Percentiles rank a stretch among this genome's conserved stretches.
phyloP scores from a whole-genome alignment of 805 yeast genomes.

The Metschnikowia corniflorae region DNA sequence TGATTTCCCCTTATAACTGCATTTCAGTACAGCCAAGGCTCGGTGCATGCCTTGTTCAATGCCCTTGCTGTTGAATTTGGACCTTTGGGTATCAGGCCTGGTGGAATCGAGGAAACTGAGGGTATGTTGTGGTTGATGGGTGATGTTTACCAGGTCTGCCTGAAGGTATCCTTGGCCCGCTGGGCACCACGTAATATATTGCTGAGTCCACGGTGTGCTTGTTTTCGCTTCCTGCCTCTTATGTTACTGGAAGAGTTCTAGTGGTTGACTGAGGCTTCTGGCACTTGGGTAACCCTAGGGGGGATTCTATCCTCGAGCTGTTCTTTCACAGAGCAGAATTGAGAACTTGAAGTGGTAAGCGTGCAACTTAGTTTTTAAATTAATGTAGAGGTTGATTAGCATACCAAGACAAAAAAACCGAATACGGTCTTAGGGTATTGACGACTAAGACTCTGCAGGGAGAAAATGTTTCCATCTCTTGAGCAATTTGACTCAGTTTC shows the following conservation, averaged over 20 bases:
- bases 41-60: constrained; percentile 87
- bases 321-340: constrained; percentile 27
- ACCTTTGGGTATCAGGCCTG: constrained; percentile 88
- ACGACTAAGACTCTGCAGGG: too few relatives aligned
- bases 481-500: too few relatives aligned
- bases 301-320: constrained; percentile 32
- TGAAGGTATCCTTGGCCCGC: constrained; percentile 61
- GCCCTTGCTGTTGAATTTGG: constrained; percentile 90
- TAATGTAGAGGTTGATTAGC: too few relatives aligned
- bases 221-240: constrained; percentile 78
- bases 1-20: constrained; percentile 85
- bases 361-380: too few relatives aligned
- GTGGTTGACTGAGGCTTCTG: constrained; percentile 92
- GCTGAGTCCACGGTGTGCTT: constrained; percentile 84
- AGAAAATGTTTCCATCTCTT: too few relatives aligned
- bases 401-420: too few relatives aligned
- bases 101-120: constrained; percentile 83
- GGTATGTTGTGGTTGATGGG: constrained; percentile 66
- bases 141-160: constrained; percentile 22
- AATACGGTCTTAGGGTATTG: too few relatives aligned
- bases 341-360: constrained; percentile 22
- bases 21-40: constrained; percentile 94
- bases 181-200: constrained; percentile 73
- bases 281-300: constrained; percentile 59
- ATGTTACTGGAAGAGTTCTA: constrained; percentile 70